Base-by-base conservation (phyloP, 2,329 filamentous ascomycete species). In the Penicillium capsulatum region DNA sequence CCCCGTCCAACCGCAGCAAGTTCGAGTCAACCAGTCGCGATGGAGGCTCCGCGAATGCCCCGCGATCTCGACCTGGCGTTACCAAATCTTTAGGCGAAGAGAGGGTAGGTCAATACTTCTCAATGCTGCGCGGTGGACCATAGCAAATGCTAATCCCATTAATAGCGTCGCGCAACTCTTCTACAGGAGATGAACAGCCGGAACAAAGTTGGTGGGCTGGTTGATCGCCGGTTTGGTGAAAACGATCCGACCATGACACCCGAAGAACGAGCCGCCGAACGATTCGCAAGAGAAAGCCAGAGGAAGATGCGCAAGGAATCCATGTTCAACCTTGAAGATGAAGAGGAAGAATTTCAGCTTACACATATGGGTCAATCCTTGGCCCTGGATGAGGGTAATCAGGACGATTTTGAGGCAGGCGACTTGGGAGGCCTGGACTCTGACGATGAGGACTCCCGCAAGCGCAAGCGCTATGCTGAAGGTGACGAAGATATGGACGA, bases 211-310 rank as follows among this genome's bases (percentile, higher is more conserved):
- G 92, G 92, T 49, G 91, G 90, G 3, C 87, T 98, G 47, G 68
- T 95, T 37, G 92, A 98, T 74, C 80, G 88, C 57, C 83, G 92
- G 55, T 95, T 98, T 58, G 92, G 94, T 65, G 94, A 98, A 71
- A 86, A 94, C 58, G 90, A 98, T 63, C 86, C 89, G 8, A 85
- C 81, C 9, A 91, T 98, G 87, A 87, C 87, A 3, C 83, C 89
- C 2, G 92, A 98, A 60, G 87, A 97, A 59, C 86, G 85, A 62
- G 92, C 92, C 70, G 77, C 92, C 51, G 86, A 95, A 65, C 79
- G 92, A 59, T 98, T 94, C 60, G 86, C 91, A 31, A 74, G 81
- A 56, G 92, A 96, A 68, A 92, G 92, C 65, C 83, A 90, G 69
- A 76, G 77, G 53, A 78, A 77, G 48, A 80, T 86, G 69, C 88